Evolutionary conservation across 305 asterid genomes (phyloP).

Genomic region (Coffea humblotiana): DNA sequence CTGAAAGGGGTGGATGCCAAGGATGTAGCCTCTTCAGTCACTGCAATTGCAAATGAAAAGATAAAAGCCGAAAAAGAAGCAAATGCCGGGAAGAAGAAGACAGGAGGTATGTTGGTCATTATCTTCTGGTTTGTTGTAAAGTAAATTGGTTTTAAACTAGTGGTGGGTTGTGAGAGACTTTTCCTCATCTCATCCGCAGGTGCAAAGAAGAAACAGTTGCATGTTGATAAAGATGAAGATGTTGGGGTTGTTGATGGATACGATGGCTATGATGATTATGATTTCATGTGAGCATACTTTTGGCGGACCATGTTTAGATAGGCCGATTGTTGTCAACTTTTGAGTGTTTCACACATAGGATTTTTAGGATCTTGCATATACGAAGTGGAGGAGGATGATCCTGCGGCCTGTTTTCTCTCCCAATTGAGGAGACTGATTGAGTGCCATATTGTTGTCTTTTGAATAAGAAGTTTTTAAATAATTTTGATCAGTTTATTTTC

Average conservation of each 20-base stretch:
- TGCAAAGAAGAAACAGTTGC: constrained; percentile 82
- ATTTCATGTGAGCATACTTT: constrained; percentile 36
- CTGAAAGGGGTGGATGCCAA: constrained; percentile 90
- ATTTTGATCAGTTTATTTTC: neutral
- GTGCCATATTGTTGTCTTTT: constrained; percentile 20
- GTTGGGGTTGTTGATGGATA: constrained; percentile 32
- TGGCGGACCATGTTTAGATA: neutral
- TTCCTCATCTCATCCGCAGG: constrained; percentile 35
- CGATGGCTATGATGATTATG: constrained; percentile 40
- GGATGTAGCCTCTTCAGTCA: constrained; percentile 82
- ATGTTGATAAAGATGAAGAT: constrained; percentile 71
- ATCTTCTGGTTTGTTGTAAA: neutral
- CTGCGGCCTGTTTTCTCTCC: constrained; percentile 36
- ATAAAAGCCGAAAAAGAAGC: constrained; percentile 93
- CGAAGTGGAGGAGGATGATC: constrained; percentile 23
- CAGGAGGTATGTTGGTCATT: constrained; percentile 39
- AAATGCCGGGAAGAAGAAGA: constrained; percentile 83
- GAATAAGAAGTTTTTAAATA: constrained; percentile 7
- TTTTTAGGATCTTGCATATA: constrained; percentile 26
- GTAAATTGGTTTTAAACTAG: neutral
- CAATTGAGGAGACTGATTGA: constrained; percentile 29
- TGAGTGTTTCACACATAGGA: constrained; percentile 16
- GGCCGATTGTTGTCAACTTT: constrained; percentile 22
- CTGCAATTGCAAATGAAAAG: constrained; percentile 96
- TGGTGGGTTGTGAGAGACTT: constrained; percentile 3